phyloP scores from a whole-genome alignment of 495 filamentous ascomycete genomes.

The Letharia columbiana region DNA sequence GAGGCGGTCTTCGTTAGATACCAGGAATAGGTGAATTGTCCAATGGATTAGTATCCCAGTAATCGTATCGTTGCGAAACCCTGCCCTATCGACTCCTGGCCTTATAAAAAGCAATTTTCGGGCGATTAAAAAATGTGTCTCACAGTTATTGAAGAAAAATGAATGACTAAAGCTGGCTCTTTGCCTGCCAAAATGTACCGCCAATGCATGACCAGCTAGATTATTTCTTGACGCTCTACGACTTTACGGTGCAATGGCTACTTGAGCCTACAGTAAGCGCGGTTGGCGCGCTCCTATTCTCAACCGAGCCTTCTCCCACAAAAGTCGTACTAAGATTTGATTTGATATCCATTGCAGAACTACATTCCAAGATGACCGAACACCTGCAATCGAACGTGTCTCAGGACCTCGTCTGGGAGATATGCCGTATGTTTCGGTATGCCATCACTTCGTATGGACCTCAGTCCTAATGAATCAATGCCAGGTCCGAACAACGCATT shows the following conservation, averaged over 20 bases:
- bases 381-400: constrained; percentile 55
- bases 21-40: constrained; percentile 1
- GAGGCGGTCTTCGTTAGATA: constrained; percentile 7
- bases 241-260: not conserved
- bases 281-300: not conserved
- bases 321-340: not conserved
- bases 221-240: not conserved
- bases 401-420: constrained; percentile 82
- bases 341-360: not conserved
- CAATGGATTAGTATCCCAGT: not conserved
- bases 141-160: not conserved
- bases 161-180: not conserved
- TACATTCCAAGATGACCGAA: constrained; percentile 24
- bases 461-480: not conserved
- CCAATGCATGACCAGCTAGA: not conserved
- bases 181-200: not conserved
- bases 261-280: not conserved
- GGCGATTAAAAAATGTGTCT: not conserved
- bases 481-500: constrained; percentile 72
- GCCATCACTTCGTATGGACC: not conserved
- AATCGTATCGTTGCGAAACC: not conserved
- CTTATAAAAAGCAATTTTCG: not conserved
- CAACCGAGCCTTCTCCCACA: constrained; percentile 2
- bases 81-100: not conserved
- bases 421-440: constrained; percentile 63